A percentile compares a stretch with the other conserved stretches of the same genome.
These are phyloP conservation scores for Linnemannia elongata DNA, from an alignment of 192 early-diverging fungal genomes.

Conservation along the genomic window DNA sequence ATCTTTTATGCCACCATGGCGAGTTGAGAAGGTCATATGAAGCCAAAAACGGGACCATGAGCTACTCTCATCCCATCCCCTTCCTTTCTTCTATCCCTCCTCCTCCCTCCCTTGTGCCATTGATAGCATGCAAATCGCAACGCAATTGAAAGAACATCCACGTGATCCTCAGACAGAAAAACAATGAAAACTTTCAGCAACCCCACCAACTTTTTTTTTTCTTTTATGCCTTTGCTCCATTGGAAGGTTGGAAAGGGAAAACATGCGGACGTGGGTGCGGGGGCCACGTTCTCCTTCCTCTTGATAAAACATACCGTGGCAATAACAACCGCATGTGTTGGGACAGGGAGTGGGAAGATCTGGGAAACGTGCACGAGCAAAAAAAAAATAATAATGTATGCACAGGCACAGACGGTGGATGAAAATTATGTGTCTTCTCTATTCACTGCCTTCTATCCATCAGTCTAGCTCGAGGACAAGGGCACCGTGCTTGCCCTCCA, in stretches of 20 bases:
- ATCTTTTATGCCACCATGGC: not conserved
- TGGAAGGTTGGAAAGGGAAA: not conserved
- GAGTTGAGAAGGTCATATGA: not conserved
- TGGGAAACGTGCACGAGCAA: constrained; percentile 12
- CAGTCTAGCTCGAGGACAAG: constrained; percentile 34
- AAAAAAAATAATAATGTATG: not conserved
- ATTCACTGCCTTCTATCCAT: not conserved
- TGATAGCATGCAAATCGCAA: constrained; percentile 8
- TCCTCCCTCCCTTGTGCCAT: not conserved
- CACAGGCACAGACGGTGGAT: too few relatives aligned
- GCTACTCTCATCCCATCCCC: not conserved
- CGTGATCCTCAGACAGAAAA: not conserved
- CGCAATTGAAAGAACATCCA: not conserved
- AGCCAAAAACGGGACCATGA: constrained; percentile 4
- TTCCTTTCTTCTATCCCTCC: not conserved
- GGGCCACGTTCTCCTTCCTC: not conserved
- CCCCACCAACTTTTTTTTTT: not conserved
- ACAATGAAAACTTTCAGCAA: not conserved
- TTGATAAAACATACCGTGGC: not conserved
- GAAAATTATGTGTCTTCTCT: not conserved
- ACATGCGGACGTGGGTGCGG: not conserved
- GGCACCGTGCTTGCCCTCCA: constrained; percentile 50
- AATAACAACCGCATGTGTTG: not conserved
- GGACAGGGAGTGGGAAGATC: constrained; percentile 2
- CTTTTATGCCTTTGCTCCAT: not conserved